Percentiles rank a stretch among this genome's conserved stretches.
Conservation (phyloP, 768 basidiomycete species). For the Podaxis pistillaris region DNA sequence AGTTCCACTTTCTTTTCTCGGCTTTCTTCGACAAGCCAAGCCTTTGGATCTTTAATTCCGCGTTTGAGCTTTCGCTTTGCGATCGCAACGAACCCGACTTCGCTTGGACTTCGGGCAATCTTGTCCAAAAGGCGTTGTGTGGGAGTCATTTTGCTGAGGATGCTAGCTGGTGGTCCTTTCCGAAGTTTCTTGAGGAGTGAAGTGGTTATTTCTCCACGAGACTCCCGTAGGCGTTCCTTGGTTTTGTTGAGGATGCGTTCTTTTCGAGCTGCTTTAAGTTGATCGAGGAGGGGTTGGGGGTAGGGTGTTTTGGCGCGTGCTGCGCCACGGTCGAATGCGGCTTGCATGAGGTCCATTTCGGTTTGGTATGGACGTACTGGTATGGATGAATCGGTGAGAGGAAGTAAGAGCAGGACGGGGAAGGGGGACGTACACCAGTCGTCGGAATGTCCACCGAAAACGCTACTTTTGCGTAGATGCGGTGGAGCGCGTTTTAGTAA, state of each 20-base stretch:
- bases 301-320: slow-evolving; percentile 42
- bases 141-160: slow-evolving; percentile 51
- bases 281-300: slow-evolving; percentile 45
- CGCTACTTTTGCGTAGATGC: background rate
- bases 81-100: slow-evolving; percentile 70
- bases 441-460: slow-evolving; percentile 21
- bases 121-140: slow-evolving; percentile 46
- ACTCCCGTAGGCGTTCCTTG: slow-evolving; percentile 56
- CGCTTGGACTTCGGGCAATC: slow-evolving; percentile 50
- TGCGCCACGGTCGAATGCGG: slow-evolving; percentile 37
- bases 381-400: background rate
- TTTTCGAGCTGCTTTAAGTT: slow-evolving; percentile 53
- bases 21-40: slow-evolving; percentile 32
- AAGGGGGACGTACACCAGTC: slow-evolving; percentile 42
- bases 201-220: slow-evolving; percentile 56
- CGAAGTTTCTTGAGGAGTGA: slow-evolving; percentile 45
- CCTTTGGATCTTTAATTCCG: slow-evolving; percentile 40
- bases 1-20: slow-evolving; percentile 4
- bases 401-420: background rate
- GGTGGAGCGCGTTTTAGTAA: slow-evolving; percentile 10
- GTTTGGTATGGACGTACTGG: slow-evolving; percentile 38
- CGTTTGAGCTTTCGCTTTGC: slow-evolving; percentile 58
- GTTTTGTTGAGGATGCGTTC: slow-evolving; percentile 67
- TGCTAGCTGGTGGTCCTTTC: slow-evolving; percentile 63
- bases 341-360: slow-evolving; percentile 28